Conservation (phyloP, 257 asterid genomes). For the Ophiorrhiza pumila region DNA sequence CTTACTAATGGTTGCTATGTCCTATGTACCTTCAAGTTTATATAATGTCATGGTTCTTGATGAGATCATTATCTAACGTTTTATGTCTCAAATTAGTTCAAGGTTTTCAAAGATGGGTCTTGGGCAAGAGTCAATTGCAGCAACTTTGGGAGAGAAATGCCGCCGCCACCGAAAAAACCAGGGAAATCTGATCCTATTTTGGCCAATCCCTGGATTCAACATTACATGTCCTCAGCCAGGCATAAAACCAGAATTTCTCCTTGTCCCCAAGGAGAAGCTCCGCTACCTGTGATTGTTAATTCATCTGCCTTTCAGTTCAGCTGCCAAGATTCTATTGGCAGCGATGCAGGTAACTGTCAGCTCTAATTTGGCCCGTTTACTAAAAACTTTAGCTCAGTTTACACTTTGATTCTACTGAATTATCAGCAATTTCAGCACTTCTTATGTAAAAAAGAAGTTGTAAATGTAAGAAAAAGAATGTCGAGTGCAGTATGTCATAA, state of each 20-base stretch:
- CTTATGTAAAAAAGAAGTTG: too few species aligned
- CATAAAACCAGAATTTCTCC: conserved; percentile 29
- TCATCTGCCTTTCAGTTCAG: conserved; percentile 16
- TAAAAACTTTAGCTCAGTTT: background rate
- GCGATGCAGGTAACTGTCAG: conserved; percentile 42
- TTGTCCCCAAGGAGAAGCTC: conserved; percentile 18
- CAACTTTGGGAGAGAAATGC: conserved; percentile 37
- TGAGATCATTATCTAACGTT: background rate
- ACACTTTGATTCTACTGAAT: background rate
- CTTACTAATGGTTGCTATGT: background rate
- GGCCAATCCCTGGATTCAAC: conserved; percentile 55
- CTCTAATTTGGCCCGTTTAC: background rate
- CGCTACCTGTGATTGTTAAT: conserved; percentile 6
- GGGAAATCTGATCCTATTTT: conserved; percentile 30
- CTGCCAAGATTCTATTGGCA: conserved; percentile 24
- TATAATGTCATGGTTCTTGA: background rate
- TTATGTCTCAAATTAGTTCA: conserved; percentile 36
- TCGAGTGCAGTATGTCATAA: background rate
- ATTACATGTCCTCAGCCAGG: conserved; percentile 33
- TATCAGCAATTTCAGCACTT: too few species aligned
- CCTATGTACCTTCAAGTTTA: background rate
- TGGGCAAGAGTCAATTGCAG: conserved; percentile 47
- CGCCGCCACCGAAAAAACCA: conserved; percentile 22
- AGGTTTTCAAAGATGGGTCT: conserved; percentile 56
- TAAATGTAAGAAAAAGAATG: background rate